Conservation (phyloP, 306 rosid genomes). For the Malus domestica region ASM211411v1 NC_041795.1:8630001-8630500, state of each 20-base stretch:
- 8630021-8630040: background rate
- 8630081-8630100: slow-evolving; percentile 65
- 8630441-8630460: background rate
- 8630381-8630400: slow-evolving; percentile 47
- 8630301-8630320: slow-evolving; percentile 84
- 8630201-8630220: slow-evolving; percentile 83
- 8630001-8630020: background rate
- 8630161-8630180: slow-evolving; percentile 91
- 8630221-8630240: slow-evolving; percentile 93
- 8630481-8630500: background rate
- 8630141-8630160: slow-evolving; percentile 90
- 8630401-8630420: background rate
- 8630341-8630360: slow-evolving; percentile 96
- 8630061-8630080: slow-evolving; percentile 85
- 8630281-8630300: slow-evolving; percentile 88
- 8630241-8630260: slow-evolving; percentile 97
- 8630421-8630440: background rate
- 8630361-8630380: slow-evolving; percentile 96
- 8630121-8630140: slow-evolving; percentile 99
- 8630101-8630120: slow-evolving; percentile 85
- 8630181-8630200: slow-evolving; percentile 94
- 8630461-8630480: background rate
- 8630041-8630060: slow-evolving; percentile 27
- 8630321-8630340: slow-evolving; percentile 94
- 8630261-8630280: slow-evolving; percentile 87